A percentile compares a stretch with the other conserved stretches of the same genome.
Conservation (phyloP, 2,329 filamentous ascomycete genomes). For the Colletotrichum camelliae region DNA sequence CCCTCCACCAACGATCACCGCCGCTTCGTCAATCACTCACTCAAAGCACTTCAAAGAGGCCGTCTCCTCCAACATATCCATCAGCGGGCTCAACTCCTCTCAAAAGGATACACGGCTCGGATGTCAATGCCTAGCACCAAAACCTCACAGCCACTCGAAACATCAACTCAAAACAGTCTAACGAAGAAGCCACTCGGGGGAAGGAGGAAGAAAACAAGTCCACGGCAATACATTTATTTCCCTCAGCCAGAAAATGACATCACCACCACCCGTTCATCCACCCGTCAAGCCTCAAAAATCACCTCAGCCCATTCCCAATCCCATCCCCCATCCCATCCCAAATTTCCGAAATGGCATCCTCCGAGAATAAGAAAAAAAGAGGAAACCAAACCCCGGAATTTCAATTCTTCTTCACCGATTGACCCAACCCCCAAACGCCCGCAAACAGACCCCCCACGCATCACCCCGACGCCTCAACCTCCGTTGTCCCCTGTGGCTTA, state of each 20-base stretch:
- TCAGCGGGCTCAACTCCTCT: neutral
- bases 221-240: neutral
- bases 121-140: neutral
- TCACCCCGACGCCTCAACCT: neutral
- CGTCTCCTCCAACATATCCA: neutral
- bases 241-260: slow-evolving; percentile 9
- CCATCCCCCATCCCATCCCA: neutral
- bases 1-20: neutral
- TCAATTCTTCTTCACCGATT: neutral
- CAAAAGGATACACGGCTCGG: slow-evolving; percentile 1
- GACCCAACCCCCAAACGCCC: neutral
- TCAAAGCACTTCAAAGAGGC: neutral
- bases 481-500: neutral
- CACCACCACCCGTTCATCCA: slow-evolving; percentile 1
- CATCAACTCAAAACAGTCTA: neutral
- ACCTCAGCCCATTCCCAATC: neutral
- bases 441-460: neutral
- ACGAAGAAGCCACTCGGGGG: neutral
- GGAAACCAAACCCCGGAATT: neutral
- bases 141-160: neutral
- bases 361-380: neutral
- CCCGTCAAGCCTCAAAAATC: neutral
- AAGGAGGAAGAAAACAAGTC: neutral
- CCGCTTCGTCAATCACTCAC: neutral
- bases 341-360: neutral